Conservation (phyloP, 768 basidiomycete genomes). For the Chiua virens region DNA sequence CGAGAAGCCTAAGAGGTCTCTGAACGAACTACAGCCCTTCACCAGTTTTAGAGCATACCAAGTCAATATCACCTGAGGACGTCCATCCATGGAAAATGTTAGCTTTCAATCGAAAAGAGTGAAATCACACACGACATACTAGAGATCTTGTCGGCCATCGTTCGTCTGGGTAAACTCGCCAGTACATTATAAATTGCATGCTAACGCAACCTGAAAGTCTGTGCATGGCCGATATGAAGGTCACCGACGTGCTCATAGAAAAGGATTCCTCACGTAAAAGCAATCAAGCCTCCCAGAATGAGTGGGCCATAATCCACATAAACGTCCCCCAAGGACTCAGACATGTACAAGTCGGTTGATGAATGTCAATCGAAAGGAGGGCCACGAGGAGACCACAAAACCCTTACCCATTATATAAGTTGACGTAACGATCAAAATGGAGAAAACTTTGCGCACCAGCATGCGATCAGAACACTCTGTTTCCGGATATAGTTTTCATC, state of each 20-base stretch:
- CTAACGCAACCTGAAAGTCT: slow-evolving; percentile 28
- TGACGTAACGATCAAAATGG: too few species aligned
- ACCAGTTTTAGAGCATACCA: slow-evolving; percentile 10
- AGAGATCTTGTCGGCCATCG: slow-evolving; percentile 14
- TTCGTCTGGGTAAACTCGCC: slow-evolving; percentile 15
- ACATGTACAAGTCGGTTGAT: background rate
- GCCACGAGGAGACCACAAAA: too few species aligned
- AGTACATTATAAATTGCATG: slow-evolving; percentile 28
- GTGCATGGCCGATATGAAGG: background rate
- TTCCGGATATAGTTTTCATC: too few species aligned
- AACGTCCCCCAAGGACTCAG: background rate
- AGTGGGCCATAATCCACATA: slow-evolving; percentile 15
- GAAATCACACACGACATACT: slow-evolving; percentile 8
- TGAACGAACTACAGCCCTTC: background rate
- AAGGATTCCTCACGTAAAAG: slow-evolving; percentile 16
- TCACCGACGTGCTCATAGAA: too few species aligned
- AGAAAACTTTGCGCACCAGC: too few species aligned
- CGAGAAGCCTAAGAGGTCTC: slow-evolving; percentile 16
- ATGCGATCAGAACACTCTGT: too few species aligned
- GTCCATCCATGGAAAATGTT: background rate
- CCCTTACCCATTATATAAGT: too few species aligned
- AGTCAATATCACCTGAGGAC: slow-evolving; percentile 16
- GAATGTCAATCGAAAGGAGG: background rate
- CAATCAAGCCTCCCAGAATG: slow-evolving; percentile 22
- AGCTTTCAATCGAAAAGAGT: background rate